Evolutionary conservation across 495 filamentous ascomycete genomes (phyloP), one percentile per base, ranked within the genome.

Genomic region (Penicillium simplicissimum): DNA sequence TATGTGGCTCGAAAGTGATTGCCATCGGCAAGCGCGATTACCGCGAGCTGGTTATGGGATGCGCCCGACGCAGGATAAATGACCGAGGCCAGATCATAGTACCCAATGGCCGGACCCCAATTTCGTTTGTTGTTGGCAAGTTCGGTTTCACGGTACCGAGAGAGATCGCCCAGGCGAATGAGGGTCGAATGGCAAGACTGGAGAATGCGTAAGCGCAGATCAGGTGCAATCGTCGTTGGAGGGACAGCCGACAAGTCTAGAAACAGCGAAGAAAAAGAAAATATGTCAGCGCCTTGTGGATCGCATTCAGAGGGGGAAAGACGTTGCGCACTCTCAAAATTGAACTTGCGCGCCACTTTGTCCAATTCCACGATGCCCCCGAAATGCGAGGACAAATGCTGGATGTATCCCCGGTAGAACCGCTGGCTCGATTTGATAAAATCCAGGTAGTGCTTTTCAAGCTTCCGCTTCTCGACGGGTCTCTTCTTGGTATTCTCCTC

Each of bases 161-260:
- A 92, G 33, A 98, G 83, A 70, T 98, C 95, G 47, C 95, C 95
- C 10, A 98, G 85, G 57, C 86, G 89, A 48, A 97, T 88, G 33
- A 98, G 82, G 9, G 90, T 90, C 53, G 86, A 85, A 76, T 97
- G 88, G 74, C 92, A 97, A 14, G 91, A 93, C 55, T 77, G 71
- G 8, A 91, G 82, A 55, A 93, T 82, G 37, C 81, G 74, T 14
- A 79, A 66, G 40, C 84, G 81, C 40, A 88, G 66, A 6, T 82
- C 69, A 17, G 81, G 71, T 8, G 84, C 74, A 4, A 78, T 71
- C 31, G 77, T 67, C 40, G 68, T 42, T 15, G 76, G 73, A 55
- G 79, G 67, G 36, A 70, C 70, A 43, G 68, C 69, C 3, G 78
- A 73, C 28, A 74, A 40, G 59, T 74, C 78, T 81, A 52, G 77